Percentiles rank a stretch among this genome's conserved stretches.
phyloP scores from a whole-genome alignment of 2,329 filamentous ascomycete species.

The Lomentospora prolificans region DNA sequence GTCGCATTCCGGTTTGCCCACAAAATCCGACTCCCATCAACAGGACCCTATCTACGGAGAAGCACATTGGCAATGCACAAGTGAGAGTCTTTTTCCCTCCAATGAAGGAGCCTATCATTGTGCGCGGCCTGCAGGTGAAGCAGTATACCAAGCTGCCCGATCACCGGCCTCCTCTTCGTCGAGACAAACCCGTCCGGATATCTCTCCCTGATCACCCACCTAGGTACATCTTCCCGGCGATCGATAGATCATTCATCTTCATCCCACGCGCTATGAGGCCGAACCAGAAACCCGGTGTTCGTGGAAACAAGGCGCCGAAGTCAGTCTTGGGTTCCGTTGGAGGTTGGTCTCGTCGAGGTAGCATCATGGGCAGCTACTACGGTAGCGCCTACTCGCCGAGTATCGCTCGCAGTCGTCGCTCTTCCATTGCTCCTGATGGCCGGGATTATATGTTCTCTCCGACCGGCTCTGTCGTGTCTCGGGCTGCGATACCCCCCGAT shows the following conservation, averaged over 20 bases:
- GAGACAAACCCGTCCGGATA: slow-evolving; percentile 93
- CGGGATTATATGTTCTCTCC: slow-evolving; percentile 73
- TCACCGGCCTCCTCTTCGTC: slow-evolving; percentile 83
- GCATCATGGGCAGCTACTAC: slow-evolving; percentile 61
- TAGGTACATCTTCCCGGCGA: slow-evolving; percentile 83
- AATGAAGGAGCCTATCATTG: slow-evolving; percentile 61
- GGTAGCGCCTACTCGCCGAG: slow-evolving; percentile 79
- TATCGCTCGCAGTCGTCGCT: slow-evolving; percentile 77
- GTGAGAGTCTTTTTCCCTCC: slow-evolving; percentile 72
- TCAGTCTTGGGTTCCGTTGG: slow-evolving; percentile 60
- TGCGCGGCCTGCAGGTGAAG: slow-evolving; percentile 70
- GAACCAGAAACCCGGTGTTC: slow-evolving; percentile 77
- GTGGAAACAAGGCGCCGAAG: slow-evolving; percentile 55
- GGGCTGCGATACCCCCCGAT: slow-evolving; percentile 53
- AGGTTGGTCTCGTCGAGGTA: slow-evolving; percentile 68
- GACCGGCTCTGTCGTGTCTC: slow-evolving; percentile 65
- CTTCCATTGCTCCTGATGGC: slow-evolving; percentile 58
- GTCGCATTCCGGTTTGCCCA: slow-evolving; percentile 45
- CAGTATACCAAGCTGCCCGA: slow-evolving; percentile 92
- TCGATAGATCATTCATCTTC: slow-evolving; percentile 92
- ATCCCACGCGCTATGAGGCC: slow-evolving; percentile 89
- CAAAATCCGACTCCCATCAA: slow-evolving; percentile 58
- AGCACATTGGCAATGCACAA: slow-evolving; percentile 73
- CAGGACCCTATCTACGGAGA: slow-evolving; percentile 72
- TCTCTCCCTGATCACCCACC: slow-evolving; percentile 72